These are phyloP conservation scores for Fennellomyces sp. DNA, from an alignment of 371 early-diverging fungal genomes.

Conservation along the genomic window DNA sequence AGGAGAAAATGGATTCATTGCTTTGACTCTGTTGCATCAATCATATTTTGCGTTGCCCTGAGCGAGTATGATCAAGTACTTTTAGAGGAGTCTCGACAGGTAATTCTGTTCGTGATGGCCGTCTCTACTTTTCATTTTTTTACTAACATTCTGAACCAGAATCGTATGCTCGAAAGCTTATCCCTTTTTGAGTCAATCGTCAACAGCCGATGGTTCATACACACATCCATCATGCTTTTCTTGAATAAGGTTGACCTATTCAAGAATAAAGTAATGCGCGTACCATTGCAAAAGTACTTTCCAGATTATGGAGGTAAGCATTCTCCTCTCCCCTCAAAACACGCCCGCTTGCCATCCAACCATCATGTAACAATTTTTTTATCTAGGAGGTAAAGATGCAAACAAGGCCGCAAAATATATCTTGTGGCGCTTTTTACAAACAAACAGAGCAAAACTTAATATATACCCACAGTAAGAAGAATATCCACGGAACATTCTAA, in stretches of 20 bases:
- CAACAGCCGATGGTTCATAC: slow-evolving; percentile 67
- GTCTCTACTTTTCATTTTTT: no score
- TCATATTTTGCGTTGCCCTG: slow-evolving; percentile 72
- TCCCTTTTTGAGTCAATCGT: slow-evolving; percentile 80
- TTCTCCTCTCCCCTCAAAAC: not conserved
- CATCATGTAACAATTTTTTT: not conserved
- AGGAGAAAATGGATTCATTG: slow-evolving; percentile 95
- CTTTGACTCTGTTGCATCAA: slow-evolving; percentile 79
- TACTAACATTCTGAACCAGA: slow-evolving; percentile 72
- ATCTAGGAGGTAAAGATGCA: slow-evolving; percentile 62
- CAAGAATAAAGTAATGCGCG: slow-evolving; percentile 52
- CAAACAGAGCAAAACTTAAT: slow-evolving; percentile 68
- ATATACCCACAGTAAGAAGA: slow-evolving; percentile 73
- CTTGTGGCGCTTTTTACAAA: slow-evolving; percentile 70
- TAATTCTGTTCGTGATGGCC: no score
- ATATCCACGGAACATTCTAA: not conserved
- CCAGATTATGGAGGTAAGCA: slow-evolving; percentile 61
- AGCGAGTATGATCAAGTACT: slow-evolving; percentile 76
- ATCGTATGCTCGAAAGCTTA: slow-evolving; percentile 81
- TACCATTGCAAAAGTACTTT: slow-evolving; percentile 61
- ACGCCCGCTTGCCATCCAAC: not conserved
- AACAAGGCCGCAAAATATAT: slow-evolving; percentile 78
- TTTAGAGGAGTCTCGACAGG: slow-evolving; percentile 70
- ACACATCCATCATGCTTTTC: slow-evolving; percentile 77
- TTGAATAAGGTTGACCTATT: slow-evolving; percentile 86